Percentiles rank a stretch among this genome's conserved stretches.
phyloP scores from a whole-genome alignment of 345 rosid species.

The Acer yangbiense region DNA sequence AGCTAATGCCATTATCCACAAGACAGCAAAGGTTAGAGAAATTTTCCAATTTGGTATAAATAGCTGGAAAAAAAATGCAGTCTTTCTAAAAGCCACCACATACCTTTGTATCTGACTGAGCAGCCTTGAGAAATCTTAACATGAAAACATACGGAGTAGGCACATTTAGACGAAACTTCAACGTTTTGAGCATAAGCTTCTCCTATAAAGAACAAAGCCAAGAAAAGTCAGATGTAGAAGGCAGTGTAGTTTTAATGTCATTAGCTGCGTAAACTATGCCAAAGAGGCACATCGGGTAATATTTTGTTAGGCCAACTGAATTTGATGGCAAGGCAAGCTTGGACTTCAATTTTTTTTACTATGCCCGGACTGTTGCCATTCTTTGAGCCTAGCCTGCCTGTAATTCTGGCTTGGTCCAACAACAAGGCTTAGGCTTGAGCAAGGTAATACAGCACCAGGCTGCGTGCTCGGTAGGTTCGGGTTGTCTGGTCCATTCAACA shows the following conservation, averaged over 20 bases:
- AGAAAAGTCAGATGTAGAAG: background rate
- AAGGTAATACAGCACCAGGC: no score
- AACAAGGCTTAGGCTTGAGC: no score
- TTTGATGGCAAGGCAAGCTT: no score
- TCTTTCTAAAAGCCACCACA: constrained; percentile 12
- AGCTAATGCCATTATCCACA: constrained; percentile 45
- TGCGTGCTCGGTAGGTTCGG: no score
- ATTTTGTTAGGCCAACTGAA: no score
- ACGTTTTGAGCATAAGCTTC: constrained; percentile 64
- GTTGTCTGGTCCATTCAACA: no score
- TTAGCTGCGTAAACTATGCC: background rate
- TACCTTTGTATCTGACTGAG: constrained; percentile 79
- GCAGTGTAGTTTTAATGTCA: background rate
- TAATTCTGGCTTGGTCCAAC: no score
- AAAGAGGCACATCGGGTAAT: background rate
- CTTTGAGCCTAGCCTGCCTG: no score
- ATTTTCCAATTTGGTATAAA: background rate
- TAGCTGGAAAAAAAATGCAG: background rate
- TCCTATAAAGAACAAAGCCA: constrained; percentile 57
- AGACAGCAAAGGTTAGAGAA: constrained; percentile 3
- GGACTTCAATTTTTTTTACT: no score
- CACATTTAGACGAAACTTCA: constrained; percentile 82
- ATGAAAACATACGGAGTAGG: constrained; percentile 94
- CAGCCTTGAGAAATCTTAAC: constrained; percentile 94
- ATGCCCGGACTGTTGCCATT: no score